phyloP scores from a whole-genome alignment of 805 yeast genomes.

The Pichia gijzeniarum region DNA sequence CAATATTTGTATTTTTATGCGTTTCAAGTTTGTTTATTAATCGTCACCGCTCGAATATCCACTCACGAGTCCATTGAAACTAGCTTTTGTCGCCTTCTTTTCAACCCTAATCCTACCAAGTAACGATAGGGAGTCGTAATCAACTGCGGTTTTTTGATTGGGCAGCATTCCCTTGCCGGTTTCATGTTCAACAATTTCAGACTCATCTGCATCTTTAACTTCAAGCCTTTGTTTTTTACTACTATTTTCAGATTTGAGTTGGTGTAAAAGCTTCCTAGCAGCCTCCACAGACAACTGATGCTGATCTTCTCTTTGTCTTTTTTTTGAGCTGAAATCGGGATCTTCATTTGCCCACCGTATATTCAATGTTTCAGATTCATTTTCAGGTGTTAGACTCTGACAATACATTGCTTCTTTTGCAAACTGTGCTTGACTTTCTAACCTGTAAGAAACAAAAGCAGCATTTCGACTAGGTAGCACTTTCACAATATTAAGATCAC shows the following conservation, averaged over 20 bases:
- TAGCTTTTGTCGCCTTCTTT: neutral
- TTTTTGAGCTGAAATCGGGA: constrained; percentile 64
- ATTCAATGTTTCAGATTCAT: constrained; percentile 52
- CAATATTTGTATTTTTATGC: neutral
- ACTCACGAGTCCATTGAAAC: neutral
- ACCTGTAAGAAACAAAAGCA: constrained; percentile 69
- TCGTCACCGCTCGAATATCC: constrained; percentile 14
- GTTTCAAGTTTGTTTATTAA: neutral
- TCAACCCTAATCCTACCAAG: neutral
- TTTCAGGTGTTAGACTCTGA: constrained; percentile 48
- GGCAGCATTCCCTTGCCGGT: too few species aligned
- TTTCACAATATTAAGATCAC: constrained; percentile 61
- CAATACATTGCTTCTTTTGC: constrained; percentile 93
- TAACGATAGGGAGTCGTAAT: neutral
- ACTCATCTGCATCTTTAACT: neutral
- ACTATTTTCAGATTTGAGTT: constrained; percentile 24
- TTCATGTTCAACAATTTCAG: too few species aligned
- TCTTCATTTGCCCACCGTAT: constrained; percentile 89
- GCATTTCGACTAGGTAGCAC: constrained; percentile 57
- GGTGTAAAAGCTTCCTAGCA: constrained; percentile 38
- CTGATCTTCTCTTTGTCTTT: constrained; percentile 39
- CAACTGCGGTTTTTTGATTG: neutral
- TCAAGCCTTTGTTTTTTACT: constrained; percentile 2
- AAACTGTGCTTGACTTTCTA: constrained; percentile 80
- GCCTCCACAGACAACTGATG: constrained; percentile 51